Evolutionary conservation across 2,329 filamentous ascomycete genomes (phyloP), one percentile per base, ranked within the genome.

Genomic region (Colletotrichum chlorophyti): DNA sequence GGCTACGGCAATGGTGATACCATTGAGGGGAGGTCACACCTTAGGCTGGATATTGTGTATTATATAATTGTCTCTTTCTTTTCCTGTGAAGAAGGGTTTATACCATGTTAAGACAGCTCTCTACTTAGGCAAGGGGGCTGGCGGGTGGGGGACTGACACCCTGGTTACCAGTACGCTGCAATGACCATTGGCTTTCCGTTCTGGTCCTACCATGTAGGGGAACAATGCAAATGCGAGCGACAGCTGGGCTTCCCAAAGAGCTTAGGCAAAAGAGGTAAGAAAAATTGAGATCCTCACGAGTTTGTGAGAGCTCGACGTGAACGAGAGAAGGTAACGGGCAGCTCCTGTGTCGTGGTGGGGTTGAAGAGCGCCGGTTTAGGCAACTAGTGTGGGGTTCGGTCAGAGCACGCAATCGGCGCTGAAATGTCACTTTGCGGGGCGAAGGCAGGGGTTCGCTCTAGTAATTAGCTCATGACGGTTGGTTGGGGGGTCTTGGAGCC

Each of bases 351-450:
- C 6, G 19, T 1, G 23, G n/a, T 37, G 17, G 19, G 17, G 31
- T 48, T 41, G 24, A 40, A 38, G 38, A 40, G 38, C 24, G 52
- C 64, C 64, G 61, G 59, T 63, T 68, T 64, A 63, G 66, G 68
- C 61, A 65, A 57, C 43, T 15, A 50, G 62, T 68, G 64, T 69
- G 70, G 69, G 66, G 66, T 66, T 64, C 63, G 53, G 42, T 34
- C 60, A 58, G 60, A 73, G 69, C 69, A 72, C 70, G 70, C 68
- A 65, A 72, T 73, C 66, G 65, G 40, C 65, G 63, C 63, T 63
- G 55, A 59, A 61, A 61, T 61, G 58, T 58, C 61, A 61, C 57
- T 57, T 57, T 57, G 51, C 57, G 57, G 57, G 51, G 57, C 57
- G 45, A 53, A 35, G 21, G 15, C 53, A 58, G 32, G 53, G 48